Evolutionary conservation across 2,329 filamentous ascomycete genomes (phyloP), one percentile per base, ranked within the genome.

Genomic region (Phialophora tarda): DNA sequence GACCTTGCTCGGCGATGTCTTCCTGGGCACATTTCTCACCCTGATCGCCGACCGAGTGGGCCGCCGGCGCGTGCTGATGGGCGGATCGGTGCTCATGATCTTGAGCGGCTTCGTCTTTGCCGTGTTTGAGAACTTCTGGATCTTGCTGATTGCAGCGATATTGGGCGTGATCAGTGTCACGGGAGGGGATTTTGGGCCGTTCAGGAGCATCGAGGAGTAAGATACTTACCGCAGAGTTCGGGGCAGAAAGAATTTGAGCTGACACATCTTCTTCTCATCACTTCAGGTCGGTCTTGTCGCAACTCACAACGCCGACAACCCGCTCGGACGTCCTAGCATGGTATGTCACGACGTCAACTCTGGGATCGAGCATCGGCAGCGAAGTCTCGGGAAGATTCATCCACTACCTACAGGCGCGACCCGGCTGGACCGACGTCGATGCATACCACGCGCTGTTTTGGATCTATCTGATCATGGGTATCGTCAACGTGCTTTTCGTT

Each of bases 121-220:
- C 0, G 55, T 80, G 0, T 82, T 73, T 66, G 78, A 79, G 6
- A 84, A 82, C 64, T 89, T 85, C 73, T 89, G 85, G 85, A 68
- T 86, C 1, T 75, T 89, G 60, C 79, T 89, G 7, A 66, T 77
- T 10, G 86, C 86, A 1, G 84, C 85, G 24, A 79, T 89, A 17
- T 68, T 89, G 7, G 87, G 87, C 4, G 86, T 89, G 57, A 86
- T 89, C 38, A 88, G 85, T 74, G 66, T 72, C n/a, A 86, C 85
- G 72, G 87, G 86, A 7, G 88, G 86, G 63, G 87, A 89, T 72
- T 88, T 88, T 61, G 86, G 86, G 0, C 87, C 86, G 0, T 89
- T 89, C 66, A 80, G 84, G 47, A 86, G 86, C 47, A 81, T 89
- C 30, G 87, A 89, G 72, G 86, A 89, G 75, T 86, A 47, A 63